Evolutionary conservation across 805 yeast genomes (phyloP).

Genomic region (Dipodascopsis uninucleata): DNA sequence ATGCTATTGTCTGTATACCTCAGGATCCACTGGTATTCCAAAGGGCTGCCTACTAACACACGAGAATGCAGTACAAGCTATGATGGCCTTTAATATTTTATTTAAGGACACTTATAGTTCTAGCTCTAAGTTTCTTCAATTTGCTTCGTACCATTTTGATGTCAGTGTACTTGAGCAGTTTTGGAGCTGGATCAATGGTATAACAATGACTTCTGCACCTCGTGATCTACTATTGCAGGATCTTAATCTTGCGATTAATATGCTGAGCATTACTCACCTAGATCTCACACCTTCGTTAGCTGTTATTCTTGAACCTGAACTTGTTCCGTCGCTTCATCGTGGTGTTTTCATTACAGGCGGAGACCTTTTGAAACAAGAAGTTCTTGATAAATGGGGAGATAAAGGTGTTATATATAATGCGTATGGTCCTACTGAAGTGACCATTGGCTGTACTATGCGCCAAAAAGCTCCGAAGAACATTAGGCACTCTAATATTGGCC

Average conservation of each 20-base stretch:
- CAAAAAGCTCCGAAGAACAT: constrained; percentile 23
- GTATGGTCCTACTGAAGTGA: constrained; percentile 33
- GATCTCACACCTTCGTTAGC: constrained; percentile 47
- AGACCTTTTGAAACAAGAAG: constrained; percentile 29
- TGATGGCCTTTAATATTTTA: constrained; percentile 29
- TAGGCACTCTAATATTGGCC: constrained; percentile 30
- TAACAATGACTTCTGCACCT: constrained; percentile 28
- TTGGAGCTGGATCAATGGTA: constrained; percentile 33
- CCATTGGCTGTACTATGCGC: constrained; percentile 31
- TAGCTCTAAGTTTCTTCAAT: constrained; percentile 24
- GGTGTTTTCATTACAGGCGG: constrained; percentile 34
- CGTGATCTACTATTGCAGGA: constrained; percentile 25
- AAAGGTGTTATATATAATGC: constrained; percentile 29
- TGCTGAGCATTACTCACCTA: constrained; percentile 27
- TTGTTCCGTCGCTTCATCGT: constrained; percentile 23
- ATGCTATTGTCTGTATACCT: constrained; percentile 31
- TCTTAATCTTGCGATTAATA: constrained; percentile 17
- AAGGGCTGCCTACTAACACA: constrained; percentile 32
- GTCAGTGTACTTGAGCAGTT: constrained; percentile 32
- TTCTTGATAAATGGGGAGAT: constrained; percentile 30
- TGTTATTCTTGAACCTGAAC: constrained; percentile 81
- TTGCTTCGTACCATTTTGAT: constrained; percentile 33
- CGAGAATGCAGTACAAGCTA: constrained; percentile 31
- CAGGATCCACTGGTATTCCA: constrained; percentile 33
- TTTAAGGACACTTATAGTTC: constrained; percentile 20